These are phyloP conservation scores for Mycosarcoma mackinlayi DNA, from an alignment of 1,284 basidiomycete genomes.

Conservation along the genomic window DNA sequence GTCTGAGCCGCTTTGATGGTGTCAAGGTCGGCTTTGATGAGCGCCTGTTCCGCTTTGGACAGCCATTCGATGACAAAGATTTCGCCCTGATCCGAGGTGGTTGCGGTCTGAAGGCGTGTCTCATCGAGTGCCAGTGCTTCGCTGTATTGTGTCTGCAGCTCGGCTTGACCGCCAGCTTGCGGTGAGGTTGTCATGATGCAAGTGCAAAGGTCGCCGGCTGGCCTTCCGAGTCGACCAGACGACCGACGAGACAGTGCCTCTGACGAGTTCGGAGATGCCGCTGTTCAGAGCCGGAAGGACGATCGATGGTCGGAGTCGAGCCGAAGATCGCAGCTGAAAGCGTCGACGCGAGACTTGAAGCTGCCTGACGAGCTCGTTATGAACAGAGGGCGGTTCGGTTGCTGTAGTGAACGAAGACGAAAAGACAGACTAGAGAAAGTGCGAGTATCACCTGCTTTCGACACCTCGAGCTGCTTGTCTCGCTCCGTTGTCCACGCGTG, in stretches of 20 bases:
- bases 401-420: neutral
- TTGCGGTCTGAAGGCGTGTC: constrained; percentile 52
- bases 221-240: too few species aligned
- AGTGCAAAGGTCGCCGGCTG: constrained; percentile 1
- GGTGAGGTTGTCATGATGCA: constrained; percentile 26
- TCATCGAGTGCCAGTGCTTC: constrained; percentile 47
- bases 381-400: too few species aligned
- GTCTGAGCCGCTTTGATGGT: constrained; percentile 75
- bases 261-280: too few species aligned
- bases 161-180: constrained; percentile 1
- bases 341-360: neutral
- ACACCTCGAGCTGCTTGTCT: neutral
- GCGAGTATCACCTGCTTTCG: neutral
- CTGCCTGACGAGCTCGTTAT: too few species aligned
- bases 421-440: neutral
- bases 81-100: constrained; percentile 80
- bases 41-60: constrained; percentile 75
- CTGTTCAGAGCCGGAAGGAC: too few species aligned
- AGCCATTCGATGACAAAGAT: constrained; percentile 86
- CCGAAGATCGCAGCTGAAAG: neutral
- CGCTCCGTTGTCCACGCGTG: constrained; percentile 4
- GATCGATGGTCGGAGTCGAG: neutral
- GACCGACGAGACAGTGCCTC: too few species aligned
- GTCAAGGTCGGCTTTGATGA: constrained; percentile 69
- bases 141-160: constrained; percentile 27